Evolutionary conservation across 2,329 filamentous ascomycete species (phyloP), one percentile per base, ranked within the genome.

Genomic region (Trichoderma guizhouense): DNA sequence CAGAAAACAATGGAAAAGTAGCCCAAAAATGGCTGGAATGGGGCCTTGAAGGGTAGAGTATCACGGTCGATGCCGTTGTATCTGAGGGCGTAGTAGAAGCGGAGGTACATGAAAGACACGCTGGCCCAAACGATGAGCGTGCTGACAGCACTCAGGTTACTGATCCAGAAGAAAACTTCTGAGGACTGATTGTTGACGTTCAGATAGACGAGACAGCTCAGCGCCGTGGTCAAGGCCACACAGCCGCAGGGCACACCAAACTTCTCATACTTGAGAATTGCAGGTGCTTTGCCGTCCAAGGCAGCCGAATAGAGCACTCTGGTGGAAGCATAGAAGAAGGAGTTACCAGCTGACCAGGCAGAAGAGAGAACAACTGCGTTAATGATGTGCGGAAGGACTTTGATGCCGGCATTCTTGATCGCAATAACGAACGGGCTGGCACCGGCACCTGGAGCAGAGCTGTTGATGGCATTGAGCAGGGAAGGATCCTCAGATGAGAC

Each of bases 81-180:
- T 21, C 86, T 82, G 26, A 92, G 86, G 1, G 91, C 91, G 72
- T 88, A 86, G 79, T 91, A 87, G 82, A 93, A 94, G 57, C 88
- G 86, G 62, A 93, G 82, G 79, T 92, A 94, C 0, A 90, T 91
- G 76, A 91, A 86, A 74, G 88, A 89, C 76, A 92, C 90, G 74
- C 89, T 87, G 21, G 87, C 86, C 86, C 91, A 93, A 66, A 90
- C 89, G 78, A 93, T 89, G 26, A 93, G 85, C 72, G 91, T 89
- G 7, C 91, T 91, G 12, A 92, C 90, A 30, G 91, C 92, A 61
- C 91, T 87, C 36, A 89, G 79, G 75, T 86, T 87, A 74, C 88
- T 84, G 75, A 89, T 87, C 87, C 87, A 89, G 75, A 86, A 86
- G 78, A 89, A 89, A 18, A 93, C 91, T 34, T 88, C 85, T 2